These are phyloP conservation scores for Arctium lappa DNA, from an alignment of 129 eudicot species.

Conservation along the genomic window DNA sequence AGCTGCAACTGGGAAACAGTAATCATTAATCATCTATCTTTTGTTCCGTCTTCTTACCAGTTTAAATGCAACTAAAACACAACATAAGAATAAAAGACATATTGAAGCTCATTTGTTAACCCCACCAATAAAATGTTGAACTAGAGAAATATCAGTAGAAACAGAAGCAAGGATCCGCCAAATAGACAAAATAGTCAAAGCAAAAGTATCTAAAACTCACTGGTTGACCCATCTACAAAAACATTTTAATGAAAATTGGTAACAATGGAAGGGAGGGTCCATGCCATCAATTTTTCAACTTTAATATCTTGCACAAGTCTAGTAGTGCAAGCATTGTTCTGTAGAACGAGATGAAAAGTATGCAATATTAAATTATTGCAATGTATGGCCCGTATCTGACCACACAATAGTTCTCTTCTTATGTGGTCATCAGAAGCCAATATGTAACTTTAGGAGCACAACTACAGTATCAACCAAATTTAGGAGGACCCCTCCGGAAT, in stretches of 20 bases:
- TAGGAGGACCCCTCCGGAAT: slow-evolving; percentile 52
- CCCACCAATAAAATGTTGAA: background rate
- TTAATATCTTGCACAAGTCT: background rate
- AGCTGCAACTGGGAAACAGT: background rate
- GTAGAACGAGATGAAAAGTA: background rate
- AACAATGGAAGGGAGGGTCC: background rate
- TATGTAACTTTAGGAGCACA: slow-evolving; percentile 66
- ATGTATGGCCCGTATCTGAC: slow-evolving; percentile 87
- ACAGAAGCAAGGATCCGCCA: background rate
- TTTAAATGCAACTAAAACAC: background rate
- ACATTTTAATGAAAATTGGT: background rate
- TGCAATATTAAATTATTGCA: background rate
- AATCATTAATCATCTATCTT: background rate
- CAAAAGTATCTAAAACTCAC: background rate
- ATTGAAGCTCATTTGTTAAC: background rate
- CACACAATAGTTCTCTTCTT: slow-evolving; percentile 62
- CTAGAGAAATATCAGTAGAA: background rate
- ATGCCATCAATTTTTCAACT: background rate
- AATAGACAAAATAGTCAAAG: background rate
- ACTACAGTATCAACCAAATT: slow-evolving; percentile 49
- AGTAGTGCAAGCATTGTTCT: background rate
- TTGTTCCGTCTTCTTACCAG: background rate
- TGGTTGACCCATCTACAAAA: background rate
- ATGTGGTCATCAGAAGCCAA: slow-evolving; percentile 87
- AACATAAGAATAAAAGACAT: background rate